Evolutionary conservation across 2,329 filamentous ascomycete species (phyloP), one percentile per base, ranked within the genome.

Genomic region (Botryotinia narcissicola): DNA sequence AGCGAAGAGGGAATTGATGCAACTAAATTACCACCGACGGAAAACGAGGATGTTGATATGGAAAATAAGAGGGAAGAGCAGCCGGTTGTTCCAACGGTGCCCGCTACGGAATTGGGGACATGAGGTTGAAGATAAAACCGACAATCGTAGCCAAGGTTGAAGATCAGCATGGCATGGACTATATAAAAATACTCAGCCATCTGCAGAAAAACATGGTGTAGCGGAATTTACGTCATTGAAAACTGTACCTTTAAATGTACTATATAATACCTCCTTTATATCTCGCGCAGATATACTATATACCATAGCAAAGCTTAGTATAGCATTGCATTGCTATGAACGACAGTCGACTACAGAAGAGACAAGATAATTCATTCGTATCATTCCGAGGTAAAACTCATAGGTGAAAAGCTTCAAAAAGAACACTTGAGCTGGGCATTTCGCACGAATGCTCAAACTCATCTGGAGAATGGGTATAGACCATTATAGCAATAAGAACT

Each of bases 381-480:
- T 68, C 16, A 25, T 42, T 37, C 48, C 5, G 5, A 22, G 20
- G 35, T 20, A 4, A 32, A 16, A 57, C 2, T 42, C n/a, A 2
- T 32, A n/a, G 44, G 66, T 57, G 64, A 18, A 57, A 32, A 44
- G 20, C 10, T 57, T 25, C 48, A 10, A 40, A 29, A 32, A 25
- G 40, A 10, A 42, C 16, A 5, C n/a, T 25, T 10, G 1, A 57
- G 35, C 6, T 32, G 14, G 61, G 8, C 14, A 18, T 29, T 29
- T 48, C 46, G 51, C 51, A 18, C 51, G n/a, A 57, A 57, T 57
- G 51, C 14, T 18, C 0, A 87, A 88, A 75, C 87, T 90, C 42
- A 83, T 97, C 6, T 87, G 96, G 77, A 84, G 89, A 9, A 85
- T 91, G 6, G 89, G 89, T 10, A 85, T 88, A 12, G 85, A 60